phyloP scores from a whole-genome alignment of 148 eudicot genomes.

The Arctostaphylos glauca region DNA sequence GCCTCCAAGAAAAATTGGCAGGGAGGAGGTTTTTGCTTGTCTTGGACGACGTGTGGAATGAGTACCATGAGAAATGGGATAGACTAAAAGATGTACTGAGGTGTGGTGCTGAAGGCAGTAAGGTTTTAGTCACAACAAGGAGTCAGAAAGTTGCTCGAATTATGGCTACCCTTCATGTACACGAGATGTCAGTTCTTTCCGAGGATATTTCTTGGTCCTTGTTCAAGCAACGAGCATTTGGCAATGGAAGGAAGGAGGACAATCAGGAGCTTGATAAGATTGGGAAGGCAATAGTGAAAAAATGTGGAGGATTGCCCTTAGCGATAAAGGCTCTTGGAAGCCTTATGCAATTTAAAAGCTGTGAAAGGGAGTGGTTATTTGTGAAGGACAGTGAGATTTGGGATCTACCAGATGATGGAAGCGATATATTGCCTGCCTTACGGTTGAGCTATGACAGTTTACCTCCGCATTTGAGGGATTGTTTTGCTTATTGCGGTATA shows the following conservation, averaged over 20 bases:
- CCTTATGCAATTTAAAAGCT: background rate
- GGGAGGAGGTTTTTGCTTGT: slow-evolving; percentile 21
- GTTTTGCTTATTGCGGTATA: slow-evolving; percentile 10
- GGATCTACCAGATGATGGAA: background rate
- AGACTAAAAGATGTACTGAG: background rate
- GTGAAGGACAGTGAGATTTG: slow-evolving; percentile 13
- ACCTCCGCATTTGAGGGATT: background rate
- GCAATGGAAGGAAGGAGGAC: background rate
- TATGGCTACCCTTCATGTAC: background rate
- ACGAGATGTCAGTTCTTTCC: background rate
- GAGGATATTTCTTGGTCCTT: slow-evolving; percentile 11
- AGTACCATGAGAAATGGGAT: slow-evolving; percentile 7
- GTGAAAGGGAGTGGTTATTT: slow-evolving; percentile 13
- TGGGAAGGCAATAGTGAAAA: slow-evolving; percentile 17
- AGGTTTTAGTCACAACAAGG: slow-evolving; percentile 22
- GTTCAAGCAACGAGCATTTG: slow-evolving; percentile 9
- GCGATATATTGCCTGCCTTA: slow-evolving; percentile 5
- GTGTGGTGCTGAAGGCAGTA: slow-evolving; percentile 13
- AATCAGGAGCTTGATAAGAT: background rate
- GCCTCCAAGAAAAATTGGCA: background rate
- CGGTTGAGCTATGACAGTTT: slow-evolving; percentile 13
- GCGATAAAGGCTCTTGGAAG: slow-evolving; percentile 22
- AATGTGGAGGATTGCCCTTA: slow-evolving; percentile 15
- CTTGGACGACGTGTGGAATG: slow-evolving; percentile 27
- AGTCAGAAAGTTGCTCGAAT: background rate